Evolutionary conservation across 139 green algal genomes (phyloP), one percentile per base, ranked within the genome.

Genomic region (Chlamydomonas sp.): DNA sequence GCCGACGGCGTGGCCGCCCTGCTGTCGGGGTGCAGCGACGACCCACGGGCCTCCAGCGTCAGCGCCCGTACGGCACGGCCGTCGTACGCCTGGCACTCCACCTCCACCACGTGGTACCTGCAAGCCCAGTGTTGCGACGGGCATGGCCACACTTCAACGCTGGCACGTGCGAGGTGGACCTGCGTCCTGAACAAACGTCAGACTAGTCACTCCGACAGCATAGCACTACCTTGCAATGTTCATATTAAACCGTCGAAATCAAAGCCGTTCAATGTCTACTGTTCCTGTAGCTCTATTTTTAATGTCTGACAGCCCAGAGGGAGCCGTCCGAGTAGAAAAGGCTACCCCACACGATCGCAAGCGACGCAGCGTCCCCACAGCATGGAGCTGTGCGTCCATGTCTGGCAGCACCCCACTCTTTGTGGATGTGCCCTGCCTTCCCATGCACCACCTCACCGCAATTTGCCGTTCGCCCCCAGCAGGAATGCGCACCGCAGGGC

Each of bases 21-120:
- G 1, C 5, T 12, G 16, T 59, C 18, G 10, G 6, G 31, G 63
- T 89, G 86, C 74, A 93, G 57, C 5, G 79, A 88, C 8, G 74
- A n/a, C 4, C 73, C 14, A 49, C 84, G 84, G 4, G 86, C 85
- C 76, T 91, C 64, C 58, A 91, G 73, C 3, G 86, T 94, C 0
- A 83, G 58, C 3, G 91, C 86, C 7, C 61, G 63, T 2, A 88
- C 58, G 16, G 58, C 59, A 10, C 71, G 63, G 2, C 88, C 90
- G 68, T 91, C 89, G 87, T 93, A 92, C 20, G 78, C 58, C 31
- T 59, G 10, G 74, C 85, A 88, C 69, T 84, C 74, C 57, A 91
- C 84, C 58, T 62, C 60, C 20, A 89, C 72, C 57, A 91, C 89
- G 66, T 90, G 87, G 84, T 92, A 92, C 16, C 88, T 91, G 82